phyloP scores from a whole-genome alignment of 2,329 filamentous ascomycete genomes.

The Hypocreales sp. region DNA sequence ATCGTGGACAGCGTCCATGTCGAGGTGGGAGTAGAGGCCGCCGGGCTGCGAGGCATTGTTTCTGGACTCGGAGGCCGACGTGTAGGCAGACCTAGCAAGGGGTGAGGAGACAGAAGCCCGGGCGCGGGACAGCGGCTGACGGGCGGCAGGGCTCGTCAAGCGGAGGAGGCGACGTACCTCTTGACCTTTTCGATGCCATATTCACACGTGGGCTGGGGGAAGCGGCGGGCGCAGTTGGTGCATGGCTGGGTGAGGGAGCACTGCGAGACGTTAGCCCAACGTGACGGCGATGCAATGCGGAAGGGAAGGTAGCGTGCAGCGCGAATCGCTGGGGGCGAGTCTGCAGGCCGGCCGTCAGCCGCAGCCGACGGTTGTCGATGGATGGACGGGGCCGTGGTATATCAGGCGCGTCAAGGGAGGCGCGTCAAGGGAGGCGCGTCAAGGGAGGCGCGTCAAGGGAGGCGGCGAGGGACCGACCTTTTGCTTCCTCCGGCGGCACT shows the following conservation, averaged over 20 bases:
- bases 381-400: too few relatives aligned
- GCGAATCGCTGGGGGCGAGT: not conserved
- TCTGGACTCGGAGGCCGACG: slow-evolving; percentile 7
- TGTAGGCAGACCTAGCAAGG: slow-evolving; percentile 1
- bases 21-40: slow-evolving; percentile 20
- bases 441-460: too few relatives aligned
- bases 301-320: slow-evolving; percentile 1
- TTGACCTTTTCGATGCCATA: slow-evolving; percentile 18
- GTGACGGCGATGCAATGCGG: not conserved
- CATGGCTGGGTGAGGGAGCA: slow-evolving; percentile 39
- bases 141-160: not conserved
- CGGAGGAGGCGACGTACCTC: slow-evolving; percentile 5
- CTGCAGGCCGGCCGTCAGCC: not conserved
- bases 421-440: too few relatives aligned
- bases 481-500: slow-evolving; percentile 36
- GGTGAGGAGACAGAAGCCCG: too few relatives aligned
- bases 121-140: too few relatives aligned
- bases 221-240: slow-evolving; percentile 35
- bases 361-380: not conserved
- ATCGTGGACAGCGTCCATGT: slow-evolving; percentile 16
- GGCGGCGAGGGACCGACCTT: too few relatives aligned
- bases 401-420: too few relatives aligned
- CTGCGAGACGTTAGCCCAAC: slow-evolving; percentile 14
- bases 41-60: slow-evolving; percentile 2
- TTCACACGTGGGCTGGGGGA: slow-evolving; percentile 33